Conservation (phyloP, 805 yeast species). For the Metschnikowia arizonensis region DNA sequence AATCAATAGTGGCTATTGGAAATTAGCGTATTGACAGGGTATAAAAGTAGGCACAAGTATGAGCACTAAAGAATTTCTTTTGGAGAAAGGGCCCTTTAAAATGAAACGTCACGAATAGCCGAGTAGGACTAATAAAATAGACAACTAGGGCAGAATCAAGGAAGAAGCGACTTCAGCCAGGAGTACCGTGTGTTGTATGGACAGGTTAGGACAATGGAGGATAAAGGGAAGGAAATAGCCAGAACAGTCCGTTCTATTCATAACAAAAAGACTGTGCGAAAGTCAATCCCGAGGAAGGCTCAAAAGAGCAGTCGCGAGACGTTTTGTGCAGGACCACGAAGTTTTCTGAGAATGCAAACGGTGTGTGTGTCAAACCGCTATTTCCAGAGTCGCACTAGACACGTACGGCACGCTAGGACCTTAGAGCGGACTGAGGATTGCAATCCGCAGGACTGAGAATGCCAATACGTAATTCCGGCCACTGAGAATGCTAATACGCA, state of each 20-base stretch:
- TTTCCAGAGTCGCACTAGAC: background rate
- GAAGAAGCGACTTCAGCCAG: background rate
- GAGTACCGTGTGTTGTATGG: background rate
- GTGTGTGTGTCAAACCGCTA: conserved; percentile 2
- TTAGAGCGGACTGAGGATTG: background rate
- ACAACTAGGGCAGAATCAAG: background rate
- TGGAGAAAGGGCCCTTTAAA: background rate
- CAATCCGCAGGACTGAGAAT: too few relatives aligned
- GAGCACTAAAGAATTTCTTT: background rate
- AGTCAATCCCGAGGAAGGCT: conserved; percentile 6
- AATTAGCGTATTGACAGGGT: background rate
- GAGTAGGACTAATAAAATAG: background rate
- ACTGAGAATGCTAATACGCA: background rate
- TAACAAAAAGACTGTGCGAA: conserved; percentile 6
- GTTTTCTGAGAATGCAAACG: background rate
- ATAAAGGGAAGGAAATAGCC: background rate
- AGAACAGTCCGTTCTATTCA: conserved; percentile 3
- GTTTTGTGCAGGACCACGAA: conserved; percentile 1
- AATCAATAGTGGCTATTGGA: background rate
- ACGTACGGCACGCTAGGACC: background rate
- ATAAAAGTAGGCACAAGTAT: background rate
- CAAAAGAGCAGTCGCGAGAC: background rate
- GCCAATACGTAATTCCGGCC: too few relatives aligned
- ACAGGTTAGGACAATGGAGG: background rate
- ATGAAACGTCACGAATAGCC: background rate